Evolutionary conservation across 345 rosid genomes (phyloP), one percentile per base, ranked within the genome.

Genomic region (Reutealis trisperma): DNA sequence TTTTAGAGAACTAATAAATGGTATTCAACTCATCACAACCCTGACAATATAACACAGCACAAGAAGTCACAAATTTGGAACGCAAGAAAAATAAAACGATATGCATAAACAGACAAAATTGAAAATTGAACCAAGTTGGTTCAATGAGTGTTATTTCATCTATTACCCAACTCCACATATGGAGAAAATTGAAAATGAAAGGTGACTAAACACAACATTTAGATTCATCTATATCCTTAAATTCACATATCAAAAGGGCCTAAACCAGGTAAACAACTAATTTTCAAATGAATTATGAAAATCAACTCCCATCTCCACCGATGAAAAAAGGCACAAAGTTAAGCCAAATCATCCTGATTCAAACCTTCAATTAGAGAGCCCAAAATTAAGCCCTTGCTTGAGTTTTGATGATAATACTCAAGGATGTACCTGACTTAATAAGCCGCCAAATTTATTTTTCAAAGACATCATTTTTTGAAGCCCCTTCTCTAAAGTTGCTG

Each of bases 401-500:
- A 21, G 15, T 41, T 67, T 6, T 25, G 13, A 24, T 49, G 61
- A 62, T 25, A n/a, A 15, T 67, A 49, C 1, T 18, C 16, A 67
- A 58, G 19, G 72, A 25, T 9, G 24, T 88, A 91, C 99, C 99
- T 96, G 99, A 78, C 75, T 92, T 76, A 96, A 77, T 81, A 96
- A 71, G 77, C 99, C 99, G 22, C 99, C 99, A 79, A 96, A 94
- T 85, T 89, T 89, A 83, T 84, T 92, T 91, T 89, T 94, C 86
- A 96, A 81, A 41, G 97, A 86, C 97, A 92, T 92, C 85, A 96
- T 81, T 83, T 96, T 96, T 0, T 88, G 87, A 52, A 94, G 97
- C 55, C 98, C 99, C 89, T 90, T 96, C 83, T 96, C 99, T 73
- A 96, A 83, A 55, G 99, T 94, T 70, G 97, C 80, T 0, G 99